Evolutionary conservation across 345 rosid genomes (phyloP).

Genomic region (Hibiscus tridactylites): DNA sequence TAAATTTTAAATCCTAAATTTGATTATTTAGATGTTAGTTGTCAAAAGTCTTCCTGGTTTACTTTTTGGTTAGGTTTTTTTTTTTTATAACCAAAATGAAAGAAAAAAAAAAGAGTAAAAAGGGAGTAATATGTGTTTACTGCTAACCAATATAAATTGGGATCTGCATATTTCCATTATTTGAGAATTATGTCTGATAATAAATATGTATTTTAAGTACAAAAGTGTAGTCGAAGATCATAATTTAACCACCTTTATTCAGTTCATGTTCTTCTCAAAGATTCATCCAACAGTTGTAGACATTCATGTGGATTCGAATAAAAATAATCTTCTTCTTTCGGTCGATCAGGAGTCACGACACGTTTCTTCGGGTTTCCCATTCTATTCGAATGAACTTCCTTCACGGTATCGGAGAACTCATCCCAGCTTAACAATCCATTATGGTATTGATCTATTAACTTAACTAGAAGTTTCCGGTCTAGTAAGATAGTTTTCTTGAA

Average conservation of each 20-base stretch:
- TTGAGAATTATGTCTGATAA: not conserved
- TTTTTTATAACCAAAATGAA: too few relatives aligned
- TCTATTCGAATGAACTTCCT: conserved; percentile 57
- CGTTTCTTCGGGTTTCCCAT: conserved; percentile 73
- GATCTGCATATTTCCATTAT: not conserved
- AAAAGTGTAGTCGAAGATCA: conserved; percentile 7
- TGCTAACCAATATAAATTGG: not conserved
- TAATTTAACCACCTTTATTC: conserved; percentile 19
- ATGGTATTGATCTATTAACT: conserved; percentile 57
- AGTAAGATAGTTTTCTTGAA: conserved; percentile 76
- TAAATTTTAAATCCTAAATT: too few relatives aligned
- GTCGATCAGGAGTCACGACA: conserved; percentile 56
- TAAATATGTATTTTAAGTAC: conserved; percentile 7
- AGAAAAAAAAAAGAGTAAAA: too few relatives aligned
- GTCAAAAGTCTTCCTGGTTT: not conserved
- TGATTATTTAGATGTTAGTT: not conserved
- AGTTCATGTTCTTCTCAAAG: conserved; percentile 35
- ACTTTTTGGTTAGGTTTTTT: too few relatives aligned
- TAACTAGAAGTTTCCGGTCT: conserved; percentile 64
- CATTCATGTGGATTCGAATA: conserved; percentile 94
- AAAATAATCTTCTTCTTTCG: conserved; percentile 94
- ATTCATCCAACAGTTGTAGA: conserved; percentile 68
- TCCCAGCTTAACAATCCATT: conserved; percentile 72
- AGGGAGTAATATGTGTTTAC: too few relatives aligned
- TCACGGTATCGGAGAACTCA: conserved; percentile 59